Evolutionary conservation across 345 rosid genomes (phyloP).

Genomic region (Limnanthes douglasii): DNA sequence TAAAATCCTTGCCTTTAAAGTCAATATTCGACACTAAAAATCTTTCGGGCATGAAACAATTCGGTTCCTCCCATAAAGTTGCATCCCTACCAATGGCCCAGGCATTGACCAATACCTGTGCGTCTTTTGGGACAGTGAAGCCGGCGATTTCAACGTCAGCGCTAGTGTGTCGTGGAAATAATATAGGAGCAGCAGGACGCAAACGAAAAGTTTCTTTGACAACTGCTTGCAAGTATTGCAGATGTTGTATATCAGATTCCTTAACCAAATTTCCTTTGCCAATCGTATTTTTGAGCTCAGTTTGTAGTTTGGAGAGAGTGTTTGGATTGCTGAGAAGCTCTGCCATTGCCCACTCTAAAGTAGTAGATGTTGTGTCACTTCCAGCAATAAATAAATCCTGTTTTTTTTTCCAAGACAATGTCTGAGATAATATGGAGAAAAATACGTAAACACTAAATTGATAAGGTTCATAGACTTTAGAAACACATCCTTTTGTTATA

Average conservation of each 20-base stretch:
- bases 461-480: no score
- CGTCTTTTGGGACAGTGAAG: constrained; percentile 48
- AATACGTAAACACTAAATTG: no score
- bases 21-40: constrained; percentile 31
- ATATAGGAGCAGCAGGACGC: constrained; percentile 69
- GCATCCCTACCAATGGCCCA: constrained; percentile 66
- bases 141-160: constrained; percentile 27
- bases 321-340: constrained; percentile 52
- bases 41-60: constrained; percentile 50
- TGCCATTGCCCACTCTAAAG: constrained; percentile 83
- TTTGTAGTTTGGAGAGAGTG: constrained; percentile 27
- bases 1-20: constrained; percentile 51
- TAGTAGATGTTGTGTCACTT: constrained; percentile 79
- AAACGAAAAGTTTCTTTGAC: constrained; percentile 65
- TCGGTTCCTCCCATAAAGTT: constrained; percentile 37
- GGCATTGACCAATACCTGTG: constrained; percentile 59
- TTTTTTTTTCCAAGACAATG: no score
- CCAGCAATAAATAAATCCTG: constrained; percentile 89
- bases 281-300: constrained; percentile 28
- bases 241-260: constrained; percentile 40
- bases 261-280: constrained; percentile 16
- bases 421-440: no score
- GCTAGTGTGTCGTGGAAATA: constrained; percentile 81
- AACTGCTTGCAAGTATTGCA: constrained; percentile 54
- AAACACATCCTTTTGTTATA: no score